phyloP scores from a whole-genome alignment of 208 protist genomes.

The Leishmania amazonensis region DNA sequence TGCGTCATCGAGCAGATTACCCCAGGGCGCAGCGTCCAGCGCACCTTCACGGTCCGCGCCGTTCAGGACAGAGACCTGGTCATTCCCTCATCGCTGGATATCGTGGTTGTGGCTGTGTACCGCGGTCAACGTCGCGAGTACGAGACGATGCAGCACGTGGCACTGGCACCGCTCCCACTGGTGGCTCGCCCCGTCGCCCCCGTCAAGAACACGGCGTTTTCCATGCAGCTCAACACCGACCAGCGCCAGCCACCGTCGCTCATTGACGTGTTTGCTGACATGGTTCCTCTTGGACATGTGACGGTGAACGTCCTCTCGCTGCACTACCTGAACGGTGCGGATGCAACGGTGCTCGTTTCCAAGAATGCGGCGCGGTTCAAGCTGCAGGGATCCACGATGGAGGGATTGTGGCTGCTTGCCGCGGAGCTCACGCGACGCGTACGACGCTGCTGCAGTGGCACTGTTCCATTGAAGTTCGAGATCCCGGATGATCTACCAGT shows the following conservation, averaged over 20 bases:
- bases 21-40: constrained; percentile 24
- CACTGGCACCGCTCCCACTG: constrained; percentile 70
- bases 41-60: constrained; percentile 48
- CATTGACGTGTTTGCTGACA: constrained; percentile 83
- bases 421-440: constrained; percentile 73
- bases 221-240: constrained; percentile 92
- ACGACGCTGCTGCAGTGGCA: constrained; percentile 42
- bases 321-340: constrained; percentile 83
- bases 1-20: constrained; percentile 34
- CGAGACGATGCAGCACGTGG: constrained; percentile 35
- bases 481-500: constrained; percentile 84
- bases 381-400: constrained; percentile 81
- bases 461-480: constrained; percentile 35
- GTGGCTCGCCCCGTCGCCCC: constrained; percentile 60
- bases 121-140: constrained; percentile 30
- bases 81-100: constrained; percentile 78
- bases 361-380: constrained; percentile 92
- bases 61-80: constrained; percentile 50
- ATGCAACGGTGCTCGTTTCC: constrained; percentile 91
- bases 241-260: constrained; percentile 67
- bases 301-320: constrained; percentile 79
- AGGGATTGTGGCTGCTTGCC: constrained; percentile 85
- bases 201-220: constrained; percentile 74
- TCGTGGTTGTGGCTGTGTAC: constrained; percentile 55
- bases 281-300: constrained; percentile 43